Conservation (phyloP, 1,139 yeast genomes). For the Diutina mesorugosa region DNA sequence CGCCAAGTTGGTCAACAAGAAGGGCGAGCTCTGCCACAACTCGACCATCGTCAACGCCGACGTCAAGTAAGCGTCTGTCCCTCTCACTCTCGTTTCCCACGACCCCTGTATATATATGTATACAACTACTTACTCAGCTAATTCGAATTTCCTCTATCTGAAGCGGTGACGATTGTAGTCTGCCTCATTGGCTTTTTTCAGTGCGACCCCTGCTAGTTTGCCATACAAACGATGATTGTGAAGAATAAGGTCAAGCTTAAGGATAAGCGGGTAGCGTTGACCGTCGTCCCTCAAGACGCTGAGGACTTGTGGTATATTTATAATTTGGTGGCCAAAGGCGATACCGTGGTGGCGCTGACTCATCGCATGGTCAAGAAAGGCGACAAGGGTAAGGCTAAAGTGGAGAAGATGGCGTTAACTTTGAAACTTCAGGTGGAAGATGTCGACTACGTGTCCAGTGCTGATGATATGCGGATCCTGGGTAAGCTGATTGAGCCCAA, state of each 20-base stretch:
- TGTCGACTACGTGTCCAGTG: constrained; percentile 69
- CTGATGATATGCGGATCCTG: constrained; percentile 63
- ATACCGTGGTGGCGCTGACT: constrained; percentile 58
- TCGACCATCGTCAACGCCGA: constrained; percentile 54
- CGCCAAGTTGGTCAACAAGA: constrained; percentile 63
- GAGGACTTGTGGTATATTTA: constrained; percentile 88
- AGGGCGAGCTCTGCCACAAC: constrained; percentile 64
- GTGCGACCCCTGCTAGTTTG: not conserved
- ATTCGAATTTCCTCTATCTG: not conserved
- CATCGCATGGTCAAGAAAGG: constrained; percentile 47
- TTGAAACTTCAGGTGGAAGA: constrained; percentile 51
- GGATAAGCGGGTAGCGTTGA: constrained; percentile 53
- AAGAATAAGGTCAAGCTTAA: constrained; percentile 12
- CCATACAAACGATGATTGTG: not conserved
- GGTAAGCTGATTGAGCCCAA: constrained; percentile 68
- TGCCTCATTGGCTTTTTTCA: not conserved
- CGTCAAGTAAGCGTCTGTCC: constrained; percentile 39
- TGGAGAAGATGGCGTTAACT: constrained; percentile 42
- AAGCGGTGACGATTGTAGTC: not conserved
- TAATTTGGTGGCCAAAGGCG: constrained; percentile 68
- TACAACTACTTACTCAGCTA: not conserved
- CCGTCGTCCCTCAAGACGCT: constrained; percentile 70
- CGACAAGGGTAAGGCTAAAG: constrained; percentile 27
- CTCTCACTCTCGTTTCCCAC: not conserved
- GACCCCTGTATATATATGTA: not conserved